Evolutionary conservation across 2,329 filamentous ascomycete genomes (phyloP), one percentile per base, ranked within the genome.

Genomic region (Stemphylium lycopersici): DNA sequence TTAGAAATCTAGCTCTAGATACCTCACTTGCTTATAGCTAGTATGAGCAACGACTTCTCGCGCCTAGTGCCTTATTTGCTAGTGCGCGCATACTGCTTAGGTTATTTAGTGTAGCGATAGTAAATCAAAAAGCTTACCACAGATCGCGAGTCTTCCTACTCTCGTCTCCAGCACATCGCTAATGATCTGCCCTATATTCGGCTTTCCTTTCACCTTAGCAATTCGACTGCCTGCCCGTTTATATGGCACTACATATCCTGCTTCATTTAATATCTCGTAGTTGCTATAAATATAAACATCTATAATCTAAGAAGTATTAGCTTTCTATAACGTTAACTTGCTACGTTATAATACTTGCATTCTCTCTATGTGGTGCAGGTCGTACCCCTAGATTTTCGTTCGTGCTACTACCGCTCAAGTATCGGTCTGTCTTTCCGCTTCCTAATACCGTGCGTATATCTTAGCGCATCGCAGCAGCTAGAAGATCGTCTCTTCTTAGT

Each of bases 221-320:
- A 57, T 55, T 12, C 38, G 29, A 11, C 43, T 48, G 10, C 45
- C 53, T 50, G 16, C 18, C 32, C 32, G 34, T 38, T 40, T 59
- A 15, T 55, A 44, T 39, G 20, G 32, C 10, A 57, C 50, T 47
- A 24, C n/a, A 5, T 46, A 8, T 41, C 47, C 47, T 20, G 34
- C 37, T 20, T 55, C 6, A 50, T 54, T 11, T 13, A 52, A n/a
- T 13, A 59, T 40, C n/a, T 56, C 8, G 24, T 60, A 52, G 43
- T 48, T 6, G 6, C 57, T 15, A 16, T 62, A 62, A 38, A 62
- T 53, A 41, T 59, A 62, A 20, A 62, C 29, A 24, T 62, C 37
- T 44, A 62, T 55, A 53, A 62, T 62, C 44, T 62, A 12, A 13
- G 32, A 12, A 43, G 26, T 1, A 46, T 55, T 48, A 48, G 43